Evolutionary conservation across 257 asterid species (phyloP).

Genomic region (Pogostemon cablin): DNA sequence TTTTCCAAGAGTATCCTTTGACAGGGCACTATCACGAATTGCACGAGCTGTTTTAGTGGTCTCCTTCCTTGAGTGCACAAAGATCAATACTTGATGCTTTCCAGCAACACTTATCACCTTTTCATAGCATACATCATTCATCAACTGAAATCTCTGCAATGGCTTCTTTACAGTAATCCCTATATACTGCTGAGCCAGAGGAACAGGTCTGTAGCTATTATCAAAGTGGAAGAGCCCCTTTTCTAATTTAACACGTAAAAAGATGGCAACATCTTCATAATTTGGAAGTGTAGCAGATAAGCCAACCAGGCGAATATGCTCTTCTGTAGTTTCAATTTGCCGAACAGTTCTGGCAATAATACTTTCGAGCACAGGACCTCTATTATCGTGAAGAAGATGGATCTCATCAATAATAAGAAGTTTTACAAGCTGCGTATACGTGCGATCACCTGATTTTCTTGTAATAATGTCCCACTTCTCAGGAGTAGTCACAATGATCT

Average conservation of each 20-base stretch:
- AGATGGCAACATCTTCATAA: conserved; percentile 58
- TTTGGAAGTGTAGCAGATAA: conserved; percentile 67
- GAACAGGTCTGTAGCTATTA: conserved; percentile 66
- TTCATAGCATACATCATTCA: conserved; percentile 67
- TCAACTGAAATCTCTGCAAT: conserved; percentile 62
- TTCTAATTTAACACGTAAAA: conserved; percentile 48
- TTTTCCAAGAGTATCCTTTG: conserved; percentile 58
- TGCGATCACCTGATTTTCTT: conserved; percentile 68
- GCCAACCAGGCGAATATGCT: conserved; percentile 64
- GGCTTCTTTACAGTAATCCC: conserved; percentile 67
- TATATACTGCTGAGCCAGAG: conserved; percentile 63
- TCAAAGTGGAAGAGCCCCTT: conserved; percentile 66
- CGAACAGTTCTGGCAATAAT: conserved; percentile 67
- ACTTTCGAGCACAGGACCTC: conserved; percentile 71
- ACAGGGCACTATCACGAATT: conserved; percentile 58
- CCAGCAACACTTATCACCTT: conserved; percentile 60
- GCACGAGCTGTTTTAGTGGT: conserved; percentile 65
- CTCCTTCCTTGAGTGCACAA: conserved; percentile 69
- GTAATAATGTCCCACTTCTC: conserved; percentile 73
- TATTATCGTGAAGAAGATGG: conserved; percentile 64
- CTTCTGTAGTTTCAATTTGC: conserved; percentile 61
- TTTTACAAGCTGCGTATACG: conserved; percentile 62
- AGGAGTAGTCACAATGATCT: conserved; percentile 65
- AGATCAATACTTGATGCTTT: conserved; percentile 66
- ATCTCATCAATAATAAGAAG: conserved; percentile 61